phyloP scores from a whole-genome alignment of 805 yeast genomes.

The Cyberlindnera meyerae region DNA sequence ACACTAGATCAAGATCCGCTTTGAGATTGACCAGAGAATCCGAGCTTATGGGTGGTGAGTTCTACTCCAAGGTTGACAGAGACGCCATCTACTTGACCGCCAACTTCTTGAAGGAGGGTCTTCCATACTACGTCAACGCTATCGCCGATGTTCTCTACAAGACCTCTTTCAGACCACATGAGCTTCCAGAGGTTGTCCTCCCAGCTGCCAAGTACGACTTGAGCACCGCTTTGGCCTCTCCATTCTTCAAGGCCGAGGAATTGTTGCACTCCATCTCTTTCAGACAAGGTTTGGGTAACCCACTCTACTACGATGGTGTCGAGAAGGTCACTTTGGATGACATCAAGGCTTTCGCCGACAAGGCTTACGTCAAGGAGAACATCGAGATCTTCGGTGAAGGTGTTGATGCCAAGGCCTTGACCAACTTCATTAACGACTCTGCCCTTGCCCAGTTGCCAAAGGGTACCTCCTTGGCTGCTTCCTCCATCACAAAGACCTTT shows the following conservation, averaged over 20 bases:
- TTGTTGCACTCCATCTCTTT: slow-evolving; percentile 74
- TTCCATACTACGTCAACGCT: slow-evolving; percentile 88
- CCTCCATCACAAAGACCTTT: slow-evolving; percentile 40
- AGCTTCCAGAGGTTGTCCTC: slow-evolving; percentile 72
- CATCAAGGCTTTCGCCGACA: slow-evolving; percentile 58
- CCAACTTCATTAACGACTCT: slow-evolving; percentile 60
- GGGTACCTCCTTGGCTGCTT: slow-evolving; percentile 45
- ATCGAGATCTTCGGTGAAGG: slow-evolving; percentile 70
- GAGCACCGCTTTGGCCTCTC: slow-evolving; percentile 43
- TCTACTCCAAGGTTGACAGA: slow-evolving; percentile 68
- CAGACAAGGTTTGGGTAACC: slow-evolving; percentile 84
- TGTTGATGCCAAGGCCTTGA: slow-evolving; percentile 66
- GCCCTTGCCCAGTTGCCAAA: slow-evolving; percentile 57
- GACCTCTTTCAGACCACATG: slow-evolving; percentile 78
- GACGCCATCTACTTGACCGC: slow-evolving; percentile 80
- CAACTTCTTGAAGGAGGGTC: slow-evolving; percentile 76
- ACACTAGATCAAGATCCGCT: slow-evolving; percentile 79
- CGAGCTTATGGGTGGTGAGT: slow-evolving; percentile 85
- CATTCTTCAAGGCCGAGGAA: slow-evolving; percentile 64
- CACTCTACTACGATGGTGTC: slow-evolving; percentile 69
- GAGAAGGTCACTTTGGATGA: slow-evolving; percentile 55
- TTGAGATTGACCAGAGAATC: slow-evolving; percentile 91
- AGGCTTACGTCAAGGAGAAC: slow-evolving; percentile 66
- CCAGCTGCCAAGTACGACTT: slow-evolving; percentile 73
- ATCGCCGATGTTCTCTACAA: slow-evolving; percentile 68